Percentiles rank a stretch among this genome's conserved stretches.
Conservation (phyloP, 495 filamentous ascomycete genomes). For the Neurospora tetrasperma region DNA sequence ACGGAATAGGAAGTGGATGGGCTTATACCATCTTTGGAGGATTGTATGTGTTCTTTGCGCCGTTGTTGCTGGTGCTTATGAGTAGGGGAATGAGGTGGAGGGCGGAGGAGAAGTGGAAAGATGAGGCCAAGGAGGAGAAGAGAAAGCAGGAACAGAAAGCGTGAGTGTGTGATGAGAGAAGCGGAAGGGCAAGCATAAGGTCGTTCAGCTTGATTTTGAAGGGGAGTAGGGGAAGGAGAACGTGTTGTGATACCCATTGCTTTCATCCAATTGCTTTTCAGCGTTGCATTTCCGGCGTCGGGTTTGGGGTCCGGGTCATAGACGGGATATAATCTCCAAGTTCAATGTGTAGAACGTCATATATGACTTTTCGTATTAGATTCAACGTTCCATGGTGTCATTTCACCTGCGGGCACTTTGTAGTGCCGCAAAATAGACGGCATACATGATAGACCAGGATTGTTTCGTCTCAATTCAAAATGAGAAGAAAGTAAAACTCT, state of each 20-base stretch:
- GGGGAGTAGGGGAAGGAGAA: not conserved
- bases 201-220: not conserved
- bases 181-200: not conserved
- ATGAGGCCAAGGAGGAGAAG: not conserved
- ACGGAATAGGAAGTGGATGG: slow-evolving; percentile 57
- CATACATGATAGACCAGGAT: not conserved
- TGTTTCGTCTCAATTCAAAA: not conserved
- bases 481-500: too few relatives aligned
- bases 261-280: not conserved
- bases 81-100: slow-evolving; percentile 32
- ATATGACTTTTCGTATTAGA: not conserved
- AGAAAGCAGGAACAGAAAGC: not conserved
- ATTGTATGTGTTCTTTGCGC: slow-evolving; percentile 42
- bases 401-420: not conserved
- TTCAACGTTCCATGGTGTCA: not conserved
- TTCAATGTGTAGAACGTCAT: not conserved
- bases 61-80: slow-evolving; percentile 39
- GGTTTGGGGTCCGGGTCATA: not conserved
- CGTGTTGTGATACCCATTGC: not conserved
- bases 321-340: not conserved
- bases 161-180: not conserved
- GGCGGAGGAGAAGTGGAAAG: slow-evolving; percentile 6
- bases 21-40: slow-evolving; percentile 56
- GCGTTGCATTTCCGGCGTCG: not conserved
- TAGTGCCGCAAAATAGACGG: not conserved